These are phyloP conservation scores for Rhizophagus prolifer DNA, from an alignment of 192 early-diverging fungal genomes.

Conservation along the genomic window DNA sequence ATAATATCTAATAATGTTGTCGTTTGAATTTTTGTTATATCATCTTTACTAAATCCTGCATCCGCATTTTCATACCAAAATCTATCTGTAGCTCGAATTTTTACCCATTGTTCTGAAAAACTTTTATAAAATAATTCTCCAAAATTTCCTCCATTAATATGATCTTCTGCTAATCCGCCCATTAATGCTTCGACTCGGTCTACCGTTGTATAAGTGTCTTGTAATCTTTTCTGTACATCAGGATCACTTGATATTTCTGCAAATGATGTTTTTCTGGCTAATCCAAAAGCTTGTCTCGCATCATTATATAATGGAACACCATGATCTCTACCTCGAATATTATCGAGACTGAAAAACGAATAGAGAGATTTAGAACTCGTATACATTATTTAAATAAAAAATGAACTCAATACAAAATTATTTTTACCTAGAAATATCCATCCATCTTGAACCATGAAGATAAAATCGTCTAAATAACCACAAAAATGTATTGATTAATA, in stretches of 20 bases:
- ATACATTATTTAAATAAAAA: no score
- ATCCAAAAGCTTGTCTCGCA: not conserved
- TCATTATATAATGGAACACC: slow-evolving; percentile 7
- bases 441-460: not conserved
- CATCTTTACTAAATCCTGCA: not conserved
- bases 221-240: not conserved
- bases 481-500: not conserved
- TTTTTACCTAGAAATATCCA: not conserved
- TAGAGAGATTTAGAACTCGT: not conserved
- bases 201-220: slow-evolving; percentile 12
- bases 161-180: slow-evolving; percentile 4
- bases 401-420: not conserved
- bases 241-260: not conserved
- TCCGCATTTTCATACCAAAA: slow-evolving; percentile 52
- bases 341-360: not conserved
- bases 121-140: not conserved
- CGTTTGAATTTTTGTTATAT: not conserved
- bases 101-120: not conserved
- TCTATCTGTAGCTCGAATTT: slow-evolving; percentile 48
- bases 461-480: not conserved
- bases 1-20: not conserved
- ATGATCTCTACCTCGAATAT: not conserved
- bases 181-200: slow-evolving; percentile 21
- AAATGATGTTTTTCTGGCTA: not conserved
- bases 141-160: slow-evolving; percentile 13